These are phyloP conservation scores for Phytophthora tentaculata DNA, from an alignment of 352 stramenopile genomes.

Conservation along the genomic window DNA sequence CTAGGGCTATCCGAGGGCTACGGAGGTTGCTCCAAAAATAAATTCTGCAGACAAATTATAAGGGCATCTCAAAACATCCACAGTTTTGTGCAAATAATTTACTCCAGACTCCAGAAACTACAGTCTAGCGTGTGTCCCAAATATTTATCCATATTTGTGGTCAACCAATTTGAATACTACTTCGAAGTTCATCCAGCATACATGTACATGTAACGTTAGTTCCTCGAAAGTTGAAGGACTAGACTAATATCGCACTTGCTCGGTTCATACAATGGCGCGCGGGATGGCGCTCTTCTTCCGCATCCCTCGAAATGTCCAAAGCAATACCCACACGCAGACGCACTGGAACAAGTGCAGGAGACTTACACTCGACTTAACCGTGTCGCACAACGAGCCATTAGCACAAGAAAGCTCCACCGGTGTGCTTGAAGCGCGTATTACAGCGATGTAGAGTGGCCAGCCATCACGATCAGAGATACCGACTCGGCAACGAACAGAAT, in stretches of 20 bases:
- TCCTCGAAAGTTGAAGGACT: too few species aligned
- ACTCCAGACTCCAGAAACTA: too few species aligned
- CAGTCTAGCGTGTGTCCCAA: too few species aligned
- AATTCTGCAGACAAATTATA: too few species aligned
- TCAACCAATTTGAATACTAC: too few species aligned
- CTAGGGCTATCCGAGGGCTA: too few species aligned
- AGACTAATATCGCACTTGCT: slow-evolving; percentile 1
- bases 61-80: too few species aligned
- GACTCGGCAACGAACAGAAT: slow-evolving; percentile 57
- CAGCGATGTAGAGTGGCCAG: slow-evolving; percentile 43
- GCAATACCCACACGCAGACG: slow-evolving; percentile 37
- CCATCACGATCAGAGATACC: slow-evolving; percentile 45
- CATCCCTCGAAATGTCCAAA: slow-evolving; percentile 40
- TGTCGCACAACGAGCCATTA: slow-evolving; percentile 55
- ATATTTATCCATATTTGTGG: too few species aligned
- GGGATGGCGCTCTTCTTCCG: slow-evolving; percentile 24
- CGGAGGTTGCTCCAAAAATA: too few species aligned
- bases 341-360: slow-evolving; percentile 47
- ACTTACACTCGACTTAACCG: slow-evolving; percentile 38
- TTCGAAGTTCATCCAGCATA: too few species aligned
- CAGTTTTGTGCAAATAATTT: too few species aligned
- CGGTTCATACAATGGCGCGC: slow-evolving; percentile 26
- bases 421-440: slow-evolving; percentile 20
- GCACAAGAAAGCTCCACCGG: slow-evolving; percentile 56
- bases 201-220: too few species aligned